Evolutionary conservation across 2,329 filamentous ascomycete species (phyloP).

Genomic region (Microascus cirrosus): DNA sequence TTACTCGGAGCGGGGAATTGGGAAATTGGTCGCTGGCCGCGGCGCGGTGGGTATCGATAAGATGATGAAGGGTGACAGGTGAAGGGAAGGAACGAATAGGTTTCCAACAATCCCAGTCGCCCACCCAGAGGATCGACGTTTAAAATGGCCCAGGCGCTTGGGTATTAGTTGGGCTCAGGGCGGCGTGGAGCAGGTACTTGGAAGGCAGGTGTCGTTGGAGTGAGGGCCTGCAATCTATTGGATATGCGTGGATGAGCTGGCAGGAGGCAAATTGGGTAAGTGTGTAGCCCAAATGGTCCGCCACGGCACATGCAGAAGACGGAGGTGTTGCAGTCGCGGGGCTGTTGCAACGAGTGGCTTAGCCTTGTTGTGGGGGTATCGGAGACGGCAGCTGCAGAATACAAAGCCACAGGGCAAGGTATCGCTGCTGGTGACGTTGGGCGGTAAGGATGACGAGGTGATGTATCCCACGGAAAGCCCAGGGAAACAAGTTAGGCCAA

Average conservation of each 20-base stretch:
- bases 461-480: not conserved
- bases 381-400: constrained; percentile 7
- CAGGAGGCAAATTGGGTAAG: constrained; percentile 38
- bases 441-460: not conserved
- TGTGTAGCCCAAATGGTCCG: constrained; percentile 40
- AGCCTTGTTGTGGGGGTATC: constrained; percentile 9
- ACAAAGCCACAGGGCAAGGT: not conserved
- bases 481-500: not conserved
- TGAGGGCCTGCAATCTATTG: constrained; percentile 40
- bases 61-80: constrained; percentile 1
- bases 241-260: constrained; percentile 51
- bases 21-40: not conserved
- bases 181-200: constrained; percentile 32
- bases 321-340: constrained; percentile 28
- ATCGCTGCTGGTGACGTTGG: not conserved
- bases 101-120: constrained; percentile 6
- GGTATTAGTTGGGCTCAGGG: constrained; percentile 33
- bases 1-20: not conserved
- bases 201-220: constrained; percentile 31
- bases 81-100: constrained; percentile 8
- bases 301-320: constrained; percentile 50
- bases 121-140: constrained; percentile 17
- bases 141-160: constrained; percentile 23
- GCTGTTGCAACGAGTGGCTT: constrained; percentile 18
- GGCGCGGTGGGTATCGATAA: constrained; percentile 3